Percentiles rank a stretch among this genome's conserved stretches.
These are phyloP conservation scores for Musa schizocarpa DNA, from an alignment of 176 grass and related monocot species.

Conservation along the genomic window DNA sequence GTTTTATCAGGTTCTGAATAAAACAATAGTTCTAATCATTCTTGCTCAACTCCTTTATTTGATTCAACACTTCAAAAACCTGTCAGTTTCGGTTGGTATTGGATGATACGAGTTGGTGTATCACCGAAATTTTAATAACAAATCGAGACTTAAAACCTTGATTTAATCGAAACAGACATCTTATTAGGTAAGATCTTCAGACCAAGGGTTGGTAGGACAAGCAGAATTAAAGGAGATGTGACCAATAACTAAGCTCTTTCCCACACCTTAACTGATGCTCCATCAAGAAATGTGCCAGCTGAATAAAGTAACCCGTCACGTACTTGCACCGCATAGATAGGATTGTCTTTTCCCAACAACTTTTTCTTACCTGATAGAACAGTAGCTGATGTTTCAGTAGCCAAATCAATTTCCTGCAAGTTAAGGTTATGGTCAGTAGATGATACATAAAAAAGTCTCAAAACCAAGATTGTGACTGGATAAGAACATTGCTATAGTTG, in stretches of 20 bases:
- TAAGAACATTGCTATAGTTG: background rate
- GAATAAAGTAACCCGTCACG: constrained; percentile 46
- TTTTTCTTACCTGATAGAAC: constrained; percentile 50
- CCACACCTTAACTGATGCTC: constrained; percentile 41
- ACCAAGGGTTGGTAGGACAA: no score
- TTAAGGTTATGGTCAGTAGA: background rate
- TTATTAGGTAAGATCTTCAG: background rate
- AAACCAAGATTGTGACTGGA: background rate
- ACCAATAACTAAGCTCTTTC: background rate
- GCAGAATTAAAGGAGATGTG: no score
- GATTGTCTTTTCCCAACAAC: constrained; percentile 53
- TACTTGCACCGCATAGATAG: constrained; percentile 35
- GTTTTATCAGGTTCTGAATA: no score
- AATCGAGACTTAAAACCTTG: no score
- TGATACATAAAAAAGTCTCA: background rate
- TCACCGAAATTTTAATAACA: no score
- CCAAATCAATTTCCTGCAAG: constrained; percentile 52
- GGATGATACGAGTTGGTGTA: no score
- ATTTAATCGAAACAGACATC: background rate
- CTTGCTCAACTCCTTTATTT: no score
- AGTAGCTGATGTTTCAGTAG: constrained; percentile 39
- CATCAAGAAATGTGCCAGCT: constrained; percentile 28
- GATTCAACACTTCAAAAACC: no score
- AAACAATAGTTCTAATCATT: no score
- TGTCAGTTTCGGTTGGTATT: no score